Evolutionary conservation across 306 rosid species (phyloP).

Genomic region (Pueraria montana): DNA sequence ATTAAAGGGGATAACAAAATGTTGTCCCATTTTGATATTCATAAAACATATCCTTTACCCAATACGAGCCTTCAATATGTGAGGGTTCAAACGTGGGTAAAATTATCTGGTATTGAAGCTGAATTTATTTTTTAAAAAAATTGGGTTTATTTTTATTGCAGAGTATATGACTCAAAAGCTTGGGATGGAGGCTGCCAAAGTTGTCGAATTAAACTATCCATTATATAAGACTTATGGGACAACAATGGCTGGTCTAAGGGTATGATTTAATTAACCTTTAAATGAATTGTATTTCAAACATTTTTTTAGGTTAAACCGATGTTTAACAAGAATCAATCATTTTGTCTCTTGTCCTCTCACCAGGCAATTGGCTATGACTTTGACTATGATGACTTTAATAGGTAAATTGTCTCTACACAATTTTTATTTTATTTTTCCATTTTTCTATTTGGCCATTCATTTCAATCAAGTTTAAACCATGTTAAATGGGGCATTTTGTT

Average conservation of each 20-base stretch:
- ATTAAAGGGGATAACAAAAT: background rate
- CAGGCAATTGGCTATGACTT: constrained; percentile 87
- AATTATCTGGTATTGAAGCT: constrained; percentile 18
- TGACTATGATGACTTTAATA: constrained; percentile 71
- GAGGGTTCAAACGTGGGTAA: too few relatives aligned
- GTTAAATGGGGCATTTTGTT: constrained; percentile 33
- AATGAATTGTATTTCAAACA: background rate
- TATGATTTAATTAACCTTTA: constrained; percentile 43
- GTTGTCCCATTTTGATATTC: background rate
- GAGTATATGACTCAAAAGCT: constrained; percentile 83
- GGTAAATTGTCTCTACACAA: constrained; percentile 56
- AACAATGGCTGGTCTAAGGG: constrained; percentile 94
- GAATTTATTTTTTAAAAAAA: background rate
- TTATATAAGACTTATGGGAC: constrained; percentile 88
- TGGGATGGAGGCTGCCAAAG: constrained; percentile 66
- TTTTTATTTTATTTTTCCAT: background rate
- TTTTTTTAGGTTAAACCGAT: background rate
- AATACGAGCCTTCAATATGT: too few relatives aligned
- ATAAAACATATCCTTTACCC: background rate
- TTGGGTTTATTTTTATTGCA: constrained; percentile 34
- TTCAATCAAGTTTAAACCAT: constrained; percentile 19
- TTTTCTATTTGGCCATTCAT: background rate
- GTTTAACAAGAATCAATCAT: constrained; percentile 9
- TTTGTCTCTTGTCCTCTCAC: constrained; percentile 38
- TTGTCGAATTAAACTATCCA: constrained; percentile 62